A percentile compares a stretch with the other conserved stretches of the same genome.
These are phyloP conservation scores for Wickerhamomyces kurtzmanii DNA, from an alignment of 805 yeast genomes.

Conservation along the genomic window DNA sequence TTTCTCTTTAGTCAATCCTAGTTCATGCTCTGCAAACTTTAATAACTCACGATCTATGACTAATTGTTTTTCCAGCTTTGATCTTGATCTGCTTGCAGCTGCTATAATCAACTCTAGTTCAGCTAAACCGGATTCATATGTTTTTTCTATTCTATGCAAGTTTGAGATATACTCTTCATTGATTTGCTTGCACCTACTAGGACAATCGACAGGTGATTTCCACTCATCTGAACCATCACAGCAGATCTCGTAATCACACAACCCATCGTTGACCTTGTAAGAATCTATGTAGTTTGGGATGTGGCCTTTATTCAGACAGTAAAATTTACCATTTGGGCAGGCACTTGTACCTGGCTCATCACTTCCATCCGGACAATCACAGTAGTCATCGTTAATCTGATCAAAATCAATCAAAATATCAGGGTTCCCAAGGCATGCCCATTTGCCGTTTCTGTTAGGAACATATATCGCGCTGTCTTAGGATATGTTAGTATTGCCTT, in stretches of 20 bases:
- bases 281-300: slow-evolving; percentile 52
- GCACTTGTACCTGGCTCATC: slow-evolving; percentile 97
- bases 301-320: slow-evolving; percentile 72
- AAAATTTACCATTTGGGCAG: slow-evolving; percentile 48
- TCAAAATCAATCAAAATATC: slow-evolving; percentile 46
- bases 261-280: slow-evolving; percentile 74
- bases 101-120: slow-evolving; percentile 9
- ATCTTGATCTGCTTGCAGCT: slow-evolving; percentile 14
- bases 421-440: slow-evolving; percentile 66
- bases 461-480: too few relatives aligned
- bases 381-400: slow-evolving; percentile 78
- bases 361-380: slow-evolving; percentile 97
- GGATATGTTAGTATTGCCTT: too few relatives aligned
- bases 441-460: too few relatives aligned
- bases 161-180: slow-evolving; percentile 10
- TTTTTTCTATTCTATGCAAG: slow-evolving; percentile 3
- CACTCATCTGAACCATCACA: slow-evolving; percentile 93
- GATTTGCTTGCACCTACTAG: slow-evolving; percentile 18
- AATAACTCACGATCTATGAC: slow-evolving; percentile 6
- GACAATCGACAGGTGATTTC: slow-evolving; percentile 15
- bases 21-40: slow-evolving; percentile 11
- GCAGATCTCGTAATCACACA: slow-evolving; percentile 81
- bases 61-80: slow-evolving; percentile 19
- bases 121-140: slow-evolving; percentile 9
- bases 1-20: slow-evolving; percentile 11